Evolutionary conservation across 73 alveolate genomes (phyloP).

Genomic region (Paramecium sexaurelia): DNA sequence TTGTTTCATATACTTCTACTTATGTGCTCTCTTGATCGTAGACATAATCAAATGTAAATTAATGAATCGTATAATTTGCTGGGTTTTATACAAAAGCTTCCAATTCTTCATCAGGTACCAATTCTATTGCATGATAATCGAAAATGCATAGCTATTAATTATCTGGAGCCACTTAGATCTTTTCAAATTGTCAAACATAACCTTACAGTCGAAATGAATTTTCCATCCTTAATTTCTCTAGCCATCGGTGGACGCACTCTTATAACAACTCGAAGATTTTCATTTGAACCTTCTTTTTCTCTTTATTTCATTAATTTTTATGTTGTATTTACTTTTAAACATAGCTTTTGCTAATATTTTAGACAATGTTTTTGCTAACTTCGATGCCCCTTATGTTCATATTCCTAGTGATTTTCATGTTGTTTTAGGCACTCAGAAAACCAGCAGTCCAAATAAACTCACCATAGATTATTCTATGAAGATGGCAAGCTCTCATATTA

Average conservation of each 20-base stretch:
- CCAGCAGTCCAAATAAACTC: too few relatives aligned
- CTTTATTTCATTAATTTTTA: not conserved
- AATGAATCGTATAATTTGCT: constrained; percentile 70
- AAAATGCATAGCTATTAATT: constrained; percentile 72
- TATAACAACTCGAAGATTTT: constrained; percentile 81
- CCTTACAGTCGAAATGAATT: constrained; percentile 81
- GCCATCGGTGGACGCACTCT: constrained; percentile 88
- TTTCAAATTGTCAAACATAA: not conserved
- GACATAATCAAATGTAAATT: constrained; percentile 84
- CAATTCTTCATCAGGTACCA: constrained; percentile 76
- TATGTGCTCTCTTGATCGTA: constrained; percentile 79
- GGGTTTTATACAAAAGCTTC: constrained; percentile 68
- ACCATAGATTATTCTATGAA: too few relatives aligned
- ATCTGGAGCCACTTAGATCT: constrained; percentile 75
- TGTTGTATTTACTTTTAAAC: not conserved
- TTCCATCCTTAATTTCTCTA: constrained; percentile 77
- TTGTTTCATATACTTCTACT: constrained; percentile 76
- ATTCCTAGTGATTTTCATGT: not conserved
- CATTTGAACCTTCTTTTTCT: constrained; percentile 55
- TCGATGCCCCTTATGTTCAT: not conserved
- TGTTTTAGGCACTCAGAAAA: not conserved
- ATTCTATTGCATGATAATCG: constrained; percentile 81
- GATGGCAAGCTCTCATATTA: too few relatives aligned
- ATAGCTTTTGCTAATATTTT: not conserved
- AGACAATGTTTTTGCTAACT: constrained; percentile 8